A percentile compares a stretch with the other conserved stretches of the same genome.
These are phyloP conservation scores for Globisporangium camurandrum DNA, from an alignment of 352 stramenopile species.

Conservation along the genomic window DNA sequence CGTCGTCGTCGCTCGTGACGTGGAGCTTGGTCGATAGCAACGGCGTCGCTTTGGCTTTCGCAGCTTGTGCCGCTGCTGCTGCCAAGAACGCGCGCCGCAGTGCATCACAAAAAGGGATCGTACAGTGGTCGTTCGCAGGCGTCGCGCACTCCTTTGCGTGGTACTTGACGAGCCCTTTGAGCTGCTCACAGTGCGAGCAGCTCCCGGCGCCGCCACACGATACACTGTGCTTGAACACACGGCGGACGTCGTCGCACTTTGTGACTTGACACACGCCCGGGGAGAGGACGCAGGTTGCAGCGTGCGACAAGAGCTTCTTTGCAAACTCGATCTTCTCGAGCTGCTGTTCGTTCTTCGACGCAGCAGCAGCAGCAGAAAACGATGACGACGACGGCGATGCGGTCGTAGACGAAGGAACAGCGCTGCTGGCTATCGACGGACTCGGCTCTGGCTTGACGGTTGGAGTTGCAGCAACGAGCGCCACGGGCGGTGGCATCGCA, in stretches of 20 bases:
- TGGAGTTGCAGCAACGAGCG: slow-evolving; percentile 3
- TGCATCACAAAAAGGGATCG: slow-evolving; percentile 79
- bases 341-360: slow-evolving; percentile 50
- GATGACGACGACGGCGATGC: slow-evolving; percentile 1
- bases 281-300: slow-evolving; percentile 49
- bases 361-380: slow-evolving; percentile 14
- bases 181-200: slow-evolving; percentile 73
- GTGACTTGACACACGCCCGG: slow-evolving; percentile 74
- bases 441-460: slow-evolving; percentile 28
- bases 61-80: slow-evolving; percentile 22
- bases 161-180: slow-evolving; percentile 81
- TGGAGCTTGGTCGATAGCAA: slow-evolving; percentile 11
- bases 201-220: slow-evolving; percentile 59
- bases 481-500: not conserved
- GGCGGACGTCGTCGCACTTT: slow-evolving; percentile 80
- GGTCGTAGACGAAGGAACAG: not conserved
- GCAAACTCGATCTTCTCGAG: slow-evolving; percentile 83
- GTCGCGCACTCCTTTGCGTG: slow-evolving; percentile 72
- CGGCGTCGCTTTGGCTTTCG: slow-evolving; percentile 25
- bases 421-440: not conserved
- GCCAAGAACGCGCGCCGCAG: slow-evolving; percentile 54
- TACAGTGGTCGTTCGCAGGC: slow-evolving; percentile 55
- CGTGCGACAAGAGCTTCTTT: slow-evolving; percentile 73
- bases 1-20: slow-evolving; percentile 42
- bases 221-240: slow-evolving; percentile 80